Conservation (phyloP, 768 basidiomycete species). For the Cubamyces sp. region DNA sequence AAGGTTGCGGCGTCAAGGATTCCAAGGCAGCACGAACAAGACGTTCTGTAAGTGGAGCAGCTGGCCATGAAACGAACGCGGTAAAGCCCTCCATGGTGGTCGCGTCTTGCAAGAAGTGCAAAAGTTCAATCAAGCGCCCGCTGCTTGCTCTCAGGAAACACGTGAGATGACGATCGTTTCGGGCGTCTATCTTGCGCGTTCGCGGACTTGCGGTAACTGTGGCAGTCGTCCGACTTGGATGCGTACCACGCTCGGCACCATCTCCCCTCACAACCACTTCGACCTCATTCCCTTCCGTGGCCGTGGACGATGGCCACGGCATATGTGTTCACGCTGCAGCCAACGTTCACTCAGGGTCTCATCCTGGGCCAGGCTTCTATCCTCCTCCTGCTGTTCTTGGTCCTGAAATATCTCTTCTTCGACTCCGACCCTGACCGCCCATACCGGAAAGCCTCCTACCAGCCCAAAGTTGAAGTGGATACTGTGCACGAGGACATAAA, state of each 20-base stretch:
- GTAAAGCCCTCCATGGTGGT: conserved; percentile 27
- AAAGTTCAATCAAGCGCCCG: conserved; percentile 5
- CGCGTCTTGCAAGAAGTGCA: not conserved
- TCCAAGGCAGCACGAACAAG: conserved; percentile 51
- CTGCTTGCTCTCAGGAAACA: conserved; percentile 2
- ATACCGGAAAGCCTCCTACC: conserved; percentile 60
- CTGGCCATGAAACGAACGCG: conserved; percentile 57
- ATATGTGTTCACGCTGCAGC: conserved; percentile 75
- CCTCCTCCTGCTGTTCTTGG: conserved; percentile 69
- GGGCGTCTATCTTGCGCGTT: not conserved
- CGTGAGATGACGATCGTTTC: conserved; percentile 6
- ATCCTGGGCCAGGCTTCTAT: conserved; percentile 92
- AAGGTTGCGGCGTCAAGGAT: conserved; percentile 34
- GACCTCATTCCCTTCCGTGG: not conserved
- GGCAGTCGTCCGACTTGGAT: not conserved
- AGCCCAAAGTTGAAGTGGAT: conserved; percentile 58
- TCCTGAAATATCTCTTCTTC: conserved; percentile 96
- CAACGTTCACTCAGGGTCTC: conserved; percentile 95
- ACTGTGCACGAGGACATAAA: conserved; percentile 20
- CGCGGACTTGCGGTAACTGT: not conserved
- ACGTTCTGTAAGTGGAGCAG: conserved; percentile 54
- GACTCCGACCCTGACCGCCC: conserved; percentile 65
- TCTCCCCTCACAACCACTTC: conserved; percentile 11
- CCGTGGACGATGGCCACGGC: conserved; percentile 44
- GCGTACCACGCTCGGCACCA: conserved; percentile 14